Base-by-base conservation (phyloP, 495 filamentous ascomycete species). In the Barbatosphaeria neglecta region DNA sequence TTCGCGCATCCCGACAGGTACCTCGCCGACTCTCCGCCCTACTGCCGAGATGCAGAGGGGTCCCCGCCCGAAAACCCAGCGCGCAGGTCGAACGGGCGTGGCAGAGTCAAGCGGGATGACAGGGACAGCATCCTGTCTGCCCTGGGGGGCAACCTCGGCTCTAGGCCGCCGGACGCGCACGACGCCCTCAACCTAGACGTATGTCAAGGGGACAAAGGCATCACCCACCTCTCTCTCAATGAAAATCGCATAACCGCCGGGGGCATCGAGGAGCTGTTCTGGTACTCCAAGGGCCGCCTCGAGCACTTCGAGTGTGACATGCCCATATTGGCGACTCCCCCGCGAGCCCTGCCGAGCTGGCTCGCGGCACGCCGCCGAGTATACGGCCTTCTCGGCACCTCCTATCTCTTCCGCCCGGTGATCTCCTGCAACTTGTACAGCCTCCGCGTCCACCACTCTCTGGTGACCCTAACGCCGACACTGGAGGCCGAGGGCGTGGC, bases 371-470 rank as follows among this genome's bases (percentile, higher is more conserved):
- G 44, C 0, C 9, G 22, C 27, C 49, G 24, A 17, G 15, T 74
- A 8, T 43, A 42, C 9, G 69, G 68, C 17, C 45, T 67, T 6
- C 48, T 64, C 13, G 60, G 63, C n/a, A 44, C 52, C 6, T 54
- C 64, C 2, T 64, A 71, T 41, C 38, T 69, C 22, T 69, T 73
- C 40, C 67, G 70, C 1, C 66, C 70, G 15, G 58, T 71, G 0
- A 54, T 65, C 46, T 69, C 66, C 9, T 59, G 64, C 1, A 68
- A 68, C 50, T 54, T 74, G 15, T 64, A 67, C 19, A 61, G 57
- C 8, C 50, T 74, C 6, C 59, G 69, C 11, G 55, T 69, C 13
- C 70, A 74, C 41, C 70, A 74, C 44, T 74, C 70, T 0, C 55
- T 74, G 4, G 67, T 73, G 4, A 74, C 70, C 0, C 61, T 67